Evolutionary conservation across 2,329 filamentous ascomycete genomes (phyloP).

Genomic region (Trichoderma hamatum): DNA sequence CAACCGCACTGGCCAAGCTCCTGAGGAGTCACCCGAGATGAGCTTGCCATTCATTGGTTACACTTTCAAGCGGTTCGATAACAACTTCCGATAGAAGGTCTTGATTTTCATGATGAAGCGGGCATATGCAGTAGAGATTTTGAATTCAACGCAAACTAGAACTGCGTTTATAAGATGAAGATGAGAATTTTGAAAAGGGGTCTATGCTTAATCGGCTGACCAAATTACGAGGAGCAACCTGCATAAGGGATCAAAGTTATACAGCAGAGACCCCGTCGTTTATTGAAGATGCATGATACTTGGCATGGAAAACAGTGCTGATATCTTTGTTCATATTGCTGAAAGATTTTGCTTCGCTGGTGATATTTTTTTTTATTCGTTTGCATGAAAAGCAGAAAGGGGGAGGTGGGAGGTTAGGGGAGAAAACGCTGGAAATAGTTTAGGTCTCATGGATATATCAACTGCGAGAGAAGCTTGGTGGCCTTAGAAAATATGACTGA

Average conservation of each 20-base stretch:
- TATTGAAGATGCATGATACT: constrained; percentile 21
- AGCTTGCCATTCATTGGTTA: constrained; percentile 74
- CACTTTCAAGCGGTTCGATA: constrained; percentile 92
- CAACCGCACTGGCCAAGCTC: constrained; percentile 50
- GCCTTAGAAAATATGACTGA: constrained; percentile 9
- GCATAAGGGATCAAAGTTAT: constrained; percentile 23
- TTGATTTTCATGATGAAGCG: constrained; percentile 8
- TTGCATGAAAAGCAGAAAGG: background rate
- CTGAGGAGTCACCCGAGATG: constrained; percentile 87
- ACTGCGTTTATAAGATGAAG: constrained; percentile 4
- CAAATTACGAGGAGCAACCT: constrained; percentile 22
- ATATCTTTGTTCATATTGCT: constrained; percentile 18
- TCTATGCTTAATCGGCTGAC: constrained; percentile 26
- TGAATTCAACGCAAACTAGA: constrained; percentile 26
- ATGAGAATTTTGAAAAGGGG: background rate
- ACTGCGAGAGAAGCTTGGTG: constrained; percentile 6
- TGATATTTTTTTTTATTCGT: background rate
- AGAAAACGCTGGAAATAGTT: background rate
- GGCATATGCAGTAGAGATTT: constrained; percentile 24
- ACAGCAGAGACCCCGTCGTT: constrained; percentile 11
- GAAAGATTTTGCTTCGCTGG: background rate
- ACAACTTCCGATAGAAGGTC: constrained; percentile 60
- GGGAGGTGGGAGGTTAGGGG: background rate
- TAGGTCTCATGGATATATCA: constrained; percentile 11
- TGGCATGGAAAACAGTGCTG: constrained; percentile 18